Base-by-base conservation (phyloP, 2,329 filamentous ascomycete genomes). In the Paraphoma sp. region DNA sequence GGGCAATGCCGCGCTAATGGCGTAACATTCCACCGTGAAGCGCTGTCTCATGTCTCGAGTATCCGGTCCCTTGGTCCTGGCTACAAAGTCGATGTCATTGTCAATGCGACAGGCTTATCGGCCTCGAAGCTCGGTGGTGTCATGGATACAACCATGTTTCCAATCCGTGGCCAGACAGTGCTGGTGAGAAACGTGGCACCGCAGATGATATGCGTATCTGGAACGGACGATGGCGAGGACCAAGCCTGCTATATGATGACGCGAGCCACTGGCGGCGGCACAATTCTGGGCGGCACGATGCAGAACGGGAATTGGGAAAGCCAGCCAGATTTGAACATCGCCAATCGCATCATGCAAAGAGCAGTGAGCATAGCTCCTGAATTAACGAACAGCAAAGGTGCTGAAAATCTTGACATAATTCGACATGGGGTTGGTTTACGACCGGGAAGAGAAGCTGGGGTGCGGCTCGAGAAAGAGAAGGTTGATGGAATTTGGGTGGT, bases 231-330 rank as follows among this genome's bases (percentile, higher is more conserved):
- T 7, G 33, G 33, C 33, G 14, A 36, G 3, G 33, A 14, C 9
- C 33, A 36, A 3, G 33, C 33, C 33, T 36, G 33, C 10, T 36
- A 36, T 10, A 36, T 36, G 33, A 36, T 10, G 14, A 10, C 33
- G 33, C 14, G 10, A 36, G 9, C 92, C 0, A 83, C 82, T 18
- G 80, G 74, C 62, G 93, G 93, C 12, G 93, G 93, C 14, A 95
- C 91, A 0, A 83, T 96, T 33, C 79, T 96, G 2, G 93, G 93
- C 16, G 93, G 93, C 1, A 93, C 88, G 38, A 91, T 95, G 69
- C 88, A 92, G 74, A 85, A 88, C 64, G 84, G 88, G 29, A 89
- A 87, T 68, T 96, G 91, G 91, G 90, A 94, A 63, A 84, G 87
- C 43, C 83, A 88, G 61, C 87, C 89, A 1, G 92, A 96, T 68